phyloP scores from a whole-genome alignment of 2,329 filamentous ascomycete species.

The Cercospora sp. region DNA sequence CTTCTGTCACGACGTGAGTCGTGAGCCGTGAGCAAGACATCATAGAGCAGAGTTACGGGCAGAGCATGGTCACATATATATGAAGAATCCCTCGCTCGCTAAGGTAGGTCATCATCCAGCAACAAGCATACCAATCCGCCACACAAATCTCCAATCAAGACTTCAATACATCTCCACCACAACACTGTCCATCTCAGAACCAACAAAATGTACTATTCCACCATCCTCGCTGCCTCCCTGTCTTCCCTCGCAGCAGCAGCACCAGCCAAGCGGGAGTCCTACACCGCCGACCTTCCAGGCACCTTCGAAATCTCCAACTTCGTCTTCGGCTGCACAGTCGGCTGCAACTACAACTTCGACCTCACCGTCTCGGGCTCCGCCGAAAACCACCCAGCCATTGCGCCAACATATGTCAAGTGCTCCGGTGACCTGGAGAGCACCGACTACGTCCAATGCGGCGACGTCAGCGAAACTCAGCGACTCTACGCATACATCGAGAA shows the following conservation, averaged over 20 bases:
- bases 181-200: background rate
- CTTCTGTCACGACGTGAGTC: background rate
- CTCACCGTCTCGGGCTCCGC: conserved; percentile 20
- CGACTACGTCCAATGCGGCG: conserved; percentile 30
- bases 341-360: conserved; percentile 30
- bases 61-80: background rate
- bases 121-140: background rate
- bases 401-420: conserved; percentile 23
- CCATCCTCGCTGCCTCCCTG: conserved; percentile 24
- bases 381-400: conserved; percentile 24
- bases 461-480: conserved; percentile 18
- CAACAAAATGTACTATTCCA: conserved; percentile 27
- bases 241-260: conserved; percentile 26
- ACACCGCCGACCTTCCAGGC: conserved; percentile 2
- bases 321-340: conserved; percentile 30
- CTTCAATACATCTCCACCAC: background rate
- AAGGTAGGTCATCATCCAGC: background rate
- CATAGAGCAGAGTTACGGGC: background rate
- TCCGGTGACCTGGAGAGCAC: conserved; percentile 21
- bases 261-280: conserved; percentile 1
- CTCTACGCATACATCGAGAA: conserved; percentile 29
- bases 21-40: background rate
- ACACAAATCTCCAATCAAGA: background rate
- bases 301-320: conserved; percentile 31
- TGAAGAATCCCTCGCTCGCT: background rate